Evolutionary conservation across 164 flowering plant species (phyloP), one percentile per base, ranked within the genome.

Genomic region (Nelumbo lutea): DNA sequence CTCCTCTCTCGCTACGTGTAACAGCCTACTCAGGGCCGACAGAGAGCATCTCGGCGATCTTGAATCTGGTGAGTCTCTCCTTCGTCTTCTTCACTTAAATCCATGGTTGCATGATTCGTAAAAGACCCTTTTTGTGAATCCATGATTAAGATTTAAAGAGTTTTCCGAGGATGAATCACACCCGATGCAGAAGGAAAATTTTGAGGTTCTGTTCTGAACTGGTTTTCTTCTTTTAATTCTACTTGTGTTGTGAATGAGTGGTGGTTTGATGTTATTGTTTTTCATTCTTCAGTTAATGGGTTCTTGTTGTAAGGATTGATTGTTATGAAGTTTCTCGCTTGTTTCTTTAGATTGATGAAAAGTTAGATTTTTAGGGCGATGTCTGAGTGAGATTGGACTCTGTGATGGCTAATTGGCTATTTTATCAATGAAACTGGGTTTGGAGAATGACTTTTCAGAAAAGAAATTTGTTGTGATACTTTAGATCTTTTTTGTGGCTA

Each of bases 21-120:
- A 41, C n/a, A 41, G 42, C 3, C 62, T 47, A 10, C n/a, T 39
- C 55, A 46, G 15, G 10, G 9, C 62, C 45, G 47, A 62, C 61
- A 44, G 8, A 59, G 51, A 60, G 70, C 63, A 67, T 67, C 72
- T 61, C 13, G 40, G 56, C 62, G 51, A 27, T 63, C 59, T 70
- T 72, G 72, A 75, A 70, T 73, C 77, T 79, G 79, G 79, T 79
- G 66, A 79, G 75, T 66, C 48, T 72, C 57, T 60, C 9, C 15
- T 56, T 38, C 27, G 27, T 50, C 11, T 47, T 57, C 47, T 9
- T 39, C 56, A 2, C 27, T 41, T 10, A 59, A 9, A 38, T 51
- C 39, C n/a, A 3, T 27, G 27, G 27, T 27, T 27, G 27, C 27
- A 27, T 27, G 27, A 27, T 27, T 27, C 27, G 27, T 27, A 27